Evolutionary conservation across 345 rosid species (phyloP).

Genomic region (Cardamine chenopodiifolia): DNA sequence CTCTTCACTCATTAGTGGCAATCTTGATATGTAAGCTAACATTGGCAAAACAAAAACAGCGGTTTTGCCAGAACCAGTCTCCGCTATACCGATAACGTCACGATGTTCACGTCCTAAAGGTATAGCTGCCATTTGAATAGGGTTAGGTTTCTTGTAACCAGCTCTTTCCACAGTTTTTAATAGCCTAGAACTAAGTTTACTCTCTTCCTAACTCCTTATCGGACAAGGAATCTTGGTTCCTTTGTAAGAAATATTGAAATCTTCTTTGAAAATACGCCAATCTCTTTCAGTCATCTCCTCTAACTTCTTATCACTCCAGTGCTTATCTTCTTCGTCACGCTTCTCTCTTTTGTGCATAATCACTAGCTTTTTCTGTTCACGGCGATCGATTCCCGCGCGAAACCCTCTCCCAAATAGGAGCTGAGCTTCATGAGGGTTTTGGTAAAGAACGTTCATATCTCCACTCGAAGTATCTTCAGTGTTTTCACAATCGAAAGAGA

Average conservation of each 20-base stretch:
- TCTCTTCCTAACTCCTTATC: slow-evolving; percentile 89
- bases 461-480: slow-evolving; percentile 79
- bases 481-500: slow-evolving; percentile 74
- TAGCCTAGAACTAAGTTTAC: slow-evolving; percentile 61
- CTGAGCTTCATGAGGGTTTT: slow-evolving; percentile 95
- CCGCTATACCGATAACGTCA: slow-evolving; percentile 87
- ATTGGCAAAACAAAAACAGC: slow-evolving; percentile 93
- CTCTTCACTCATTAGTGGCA: slow-evolving; percentile 77
- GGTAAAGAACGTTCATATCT: slow-evolving; percentile 77
- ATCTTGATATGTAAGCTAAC: slow-evolving; percentile 81
- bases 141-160: slow-evolving; percentile 77
- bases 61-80: slow-evolving; percentile 93
- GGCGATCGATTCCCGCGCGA: slow-evolving; percentile 85
- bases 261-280: slow-evolving; percentile 94
- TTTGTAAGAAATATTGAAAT: slow-evolving; percentile 78
- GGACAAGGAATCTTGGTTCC: slow-evolving; percentile 91
- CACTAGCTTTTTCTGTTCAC: slow-evolving; percentile 85
- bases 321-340: slow-evolving; percentile 75
- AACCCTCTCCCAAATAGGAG: slow-evolving; percentile 84
- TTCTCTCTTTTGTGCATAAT: slow-evolving; percentile 77
- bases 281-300: slow-evolving; percentile 94
- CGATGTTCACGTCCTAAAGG: slow-evolving; percentile 85
- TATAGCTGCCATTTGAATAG: slow-evolving; percentile 92
- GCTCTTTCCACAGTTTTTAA: slow-evolving; percentile 83
- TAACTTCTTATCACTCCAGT: slow-evolving; percentile 84